phyloP scores from a whole-genome alignment of 768 basidiomycete species.

The Calocybe gangraenosa region DNA sequence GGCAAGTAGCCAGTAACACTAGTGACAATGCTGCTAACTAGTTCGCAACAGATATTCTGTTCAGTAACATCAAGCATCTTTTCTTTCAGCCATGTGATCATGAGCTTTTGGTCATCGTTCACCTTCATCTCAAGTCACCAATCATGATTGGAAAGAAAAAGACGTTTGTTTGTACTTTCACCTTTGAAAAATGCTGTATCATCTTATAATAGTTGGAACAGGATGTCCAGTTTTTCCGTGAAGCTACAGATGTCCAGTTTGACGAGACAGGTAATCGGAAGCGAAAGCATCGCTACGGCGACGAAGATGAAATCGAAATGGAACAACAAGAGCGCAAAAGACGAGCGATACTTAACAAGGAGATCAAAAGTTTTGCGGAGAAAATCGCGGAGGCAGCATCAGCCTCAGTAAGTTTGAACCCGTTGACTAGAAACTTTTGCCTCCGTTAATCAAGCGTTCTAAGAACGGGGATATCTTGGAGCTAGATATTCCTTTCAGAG shows the following conservation, averaged over 20 bases:
- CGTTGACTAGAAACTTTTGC: neutral
- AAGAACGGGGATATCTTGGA: slow-evolving; percentile 80
- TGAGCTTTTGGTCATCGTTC: slow-evolving; percentile 91
- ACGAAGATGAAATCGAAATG: slow-evolving; percentile 98
- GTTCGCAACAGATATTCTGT: slow-evolving; percentile 69
- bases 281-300: slow-evolving; percentile 93
- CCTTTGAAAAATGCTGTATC: slow-evolving; percentile 1
- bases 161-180: slow-evolving; percentile 61
- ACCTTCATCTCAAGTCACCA: slow-evolving; percentile 89
- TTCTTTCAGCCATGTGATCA: slow-evolving; percentile 99
- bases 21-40: neutral
- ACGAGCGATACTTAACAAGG: slow-evolving; percentile 84
- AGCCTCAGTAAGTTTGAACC: slow-evolving; percentile 50
- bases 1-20: slow-evolving; percentile 47
- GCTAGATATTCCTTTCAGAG: slow-evolving; percentile 94
- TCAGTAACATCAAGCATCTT: slow-evolving; percentile 96
- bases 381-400: slow-evolving; percentile 85
- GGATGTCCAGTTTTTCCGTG: slow-evolving; percentile 98
- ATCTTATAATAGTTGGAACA: slow-evolving; percentile 23
- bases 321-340: slow-evolving; percentile 96
- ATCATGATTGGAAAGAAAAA: slow-evolving; percentile 99
- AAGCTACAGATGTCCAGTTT: slow-evolving; percentile 95
- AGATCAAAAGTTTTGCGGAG: slow-evolving; percentile 91
- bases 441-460: neutral
- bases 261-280: slow-evolving; percentile 99